Percentiles rank a stretch among this genome's conserved stretches.
These are phyloP conservation scores for Juncus inflexus DNA, from an alignment of 176 grass and related monocot genomes.

Conservation along the genomic window DNA sequence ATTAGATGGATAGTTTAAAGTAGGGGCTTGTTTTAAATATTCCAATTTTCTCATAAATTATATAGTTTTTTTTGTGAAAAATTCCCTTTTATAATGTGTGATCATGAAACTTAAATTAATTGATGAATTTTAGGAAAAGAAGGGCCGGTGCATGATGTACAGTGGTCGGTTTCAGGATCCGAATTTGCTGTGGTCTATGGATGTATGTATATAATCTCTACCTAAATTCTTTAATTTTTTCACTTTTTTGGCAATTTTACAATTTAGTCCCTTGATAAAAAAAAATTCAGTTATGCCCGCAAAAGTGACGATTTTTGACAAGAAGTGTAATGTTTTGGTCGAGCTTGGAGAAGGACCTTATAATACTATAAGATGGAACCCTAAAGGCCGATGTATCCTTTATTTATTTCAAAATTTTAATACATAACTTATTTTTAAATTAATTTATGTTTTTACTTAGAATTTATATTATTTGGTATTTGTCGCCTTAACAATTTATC, in stretches of 20 bases:
- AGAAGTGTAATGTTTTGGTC: slow-evolving; percentile 77
- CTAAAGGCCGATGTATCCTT: slow-evolving; percentile 90
- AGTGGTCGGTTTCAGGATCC: slow-evolving; percentile 73
- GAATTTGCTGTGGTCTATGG: slow-evolving; percentile 92
- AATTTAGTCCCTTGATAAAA: slow-evolving; percentile 39
- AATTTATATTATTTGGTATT: not conserved
- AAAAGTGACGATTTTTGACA: slow-evolving; percentile 81
- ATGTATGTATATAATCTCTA: slow-evolving; percentile 50
- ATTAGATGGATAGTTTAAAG: no score
- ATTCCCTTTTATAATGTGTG: no score
- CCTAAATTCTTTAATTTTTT: slow-evolving; percentile 24
- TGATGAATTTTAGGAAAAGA: slow-evolving; percentile 50
- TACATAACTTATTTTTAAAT: not conserved
- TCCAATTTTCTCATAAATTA: not conserved
- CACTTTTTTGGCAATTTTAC: slow-evolving; percentile 18
- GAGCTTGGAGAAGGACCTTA: slow-evolving; percentile 94
- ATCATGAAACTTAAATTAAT: no score
- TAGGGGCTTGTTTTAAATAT: no score
- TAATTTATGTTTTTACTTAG: no score
- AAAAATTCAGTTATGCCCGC: slow-evolving; percentile 66
- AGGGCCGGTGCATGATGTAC: slow-evolving; percentile 88
- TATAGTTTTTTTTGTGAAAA: no score
- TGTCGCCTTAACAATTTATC: slow-evolving; percentile 50
- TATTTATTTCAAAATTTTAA: not conserved
- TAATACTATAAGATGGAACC: slow-evolving; percentile 97